Evolutionary conservation across 1,284 basidiomycete genomes (phyloP).

Genomic region (Fomitiporia mediterranea): DNA sequence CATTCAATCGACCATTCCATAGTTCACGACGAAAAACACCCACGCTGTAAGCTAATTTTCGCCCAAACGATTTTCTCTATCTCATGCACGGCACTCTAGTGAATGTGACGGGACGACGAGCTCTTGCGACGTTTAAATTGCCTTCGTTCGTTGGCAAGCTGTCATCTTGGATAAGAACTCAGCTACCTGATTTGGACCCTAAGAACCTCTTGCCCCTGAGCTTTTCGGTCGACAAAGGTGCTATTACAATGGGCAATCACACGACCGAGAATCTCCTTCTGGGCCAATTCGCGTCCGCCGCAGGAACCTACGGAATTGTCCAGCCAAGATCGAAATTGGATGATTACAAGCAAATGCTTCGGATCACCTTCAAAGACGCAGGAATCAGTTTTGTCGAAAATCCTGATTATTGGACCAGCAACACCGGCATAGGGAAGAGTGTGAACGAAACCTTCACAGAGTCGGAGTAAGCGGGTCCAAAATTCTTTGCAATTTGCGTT

Average conservation of each 20-base stretch:
- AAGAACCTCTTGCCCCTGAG: constrained; percentile 81
- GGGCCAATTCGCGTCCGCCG: constrained; percentile 66
- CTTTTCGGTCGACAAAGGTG: constrained; percentile 67
- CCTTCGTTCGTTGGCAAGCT: constrained; percentile 44
- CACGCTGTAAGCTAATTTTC: neutral
- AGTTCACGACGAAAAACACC: neutral
- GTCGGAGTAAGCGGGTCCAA: constrained; percentile 40
- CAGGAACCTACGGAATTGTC: constrained; percentile 76
- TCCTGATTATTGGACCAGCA: constrained; percentile 63
- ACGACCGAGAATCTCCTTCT: constrained; percentile 81
- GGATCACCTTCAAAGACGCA: constrained; percentile 63
- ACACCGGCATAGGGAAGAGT: constrained; percentile 60
- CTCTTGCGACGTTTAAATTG: constrained; percentile 34
- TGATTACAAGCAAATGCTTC: constrained; percentile 73
- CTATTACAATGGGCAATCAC: constrained; percentile 77
- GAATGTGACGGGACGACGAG: constrained; percentile 28
- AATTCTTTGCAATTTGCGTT: too few relatives aligned
- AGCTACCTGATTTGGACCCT: constrained; percentile 66
- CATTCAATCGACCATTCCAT: neutral
- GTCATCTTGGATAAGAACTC: constrained; percentile 47
- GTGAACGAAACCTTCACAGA: constrained; percentile 54
- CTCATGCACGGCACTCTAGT: constrained; percentile 25
- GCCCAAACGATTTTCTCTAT: constrained; percentile 3
- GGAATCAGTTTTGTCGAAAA: constrained; percentile 73
- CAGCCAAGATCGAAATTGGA: constrained; percentile 75